Base-by-base conservation (phyloP, 352 stramenopile genomes). In the Thalassiosira hispida region DNA sequence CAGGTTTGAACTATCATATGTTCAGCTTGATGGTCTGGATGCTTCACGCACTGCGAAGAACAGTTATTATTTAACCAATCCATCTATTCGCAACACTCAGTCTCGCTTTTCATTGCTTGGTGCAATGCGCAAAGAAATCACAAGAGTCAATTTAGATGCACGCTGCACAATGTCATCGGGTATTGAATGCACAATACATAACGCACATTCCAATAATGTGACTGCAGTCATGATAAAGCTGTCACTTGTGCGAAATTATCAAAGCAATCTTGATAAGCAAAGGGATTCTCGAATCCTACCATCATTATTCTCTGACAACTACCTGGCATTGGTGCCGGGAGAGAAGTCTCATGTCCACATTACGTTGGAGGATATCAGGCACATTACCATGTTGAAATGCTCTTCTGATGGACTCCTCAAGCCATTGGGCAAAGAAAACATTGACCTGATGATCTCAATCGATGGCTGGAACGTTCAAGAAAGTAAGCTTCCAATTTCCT, bases 401-500 rank as follows among this genome's bases (percentile, higher is more conserved):
- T 49, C 49, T 31, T 12, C 46, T 31, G 27, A 47, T 47, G 53
- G 66, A 18, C 49, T 27, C 18, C 8, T 67, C 22, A 11, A 35
- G 29, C 20, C 25, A 22, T 33, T 35, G 9, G 66, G 55, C 25
- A 33, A 0, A 5, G 5, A 5, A 6, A 38, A 35, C 4, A 33
- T 31, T 5, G 38, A 47, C 44, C 16, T 72, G 8, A 62, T 83
- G 42, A 6, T 82, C 22, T 70, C 47, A 14, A 14, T 83, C 38
- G 75, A 83, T 70, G 75, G 75, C 27, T 83, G 67, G 66, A 83
- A 83, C 63, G 25, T 83, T 38, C n/a, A 20, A 64, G 25, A 55
- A 9, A 46, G 23, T 0, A 35, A 7, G 20, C 16, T 70, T 14
- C 56, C 5, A 11, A 46, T 71, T 49, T 14, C 20, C 0, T 77